Percentiles rank a stretch among this genome's conserved stretches.
Evolutionary conservation across 306 rosid genomes (phyloP).

Genomic region (Cercis canadensis): DNA sequence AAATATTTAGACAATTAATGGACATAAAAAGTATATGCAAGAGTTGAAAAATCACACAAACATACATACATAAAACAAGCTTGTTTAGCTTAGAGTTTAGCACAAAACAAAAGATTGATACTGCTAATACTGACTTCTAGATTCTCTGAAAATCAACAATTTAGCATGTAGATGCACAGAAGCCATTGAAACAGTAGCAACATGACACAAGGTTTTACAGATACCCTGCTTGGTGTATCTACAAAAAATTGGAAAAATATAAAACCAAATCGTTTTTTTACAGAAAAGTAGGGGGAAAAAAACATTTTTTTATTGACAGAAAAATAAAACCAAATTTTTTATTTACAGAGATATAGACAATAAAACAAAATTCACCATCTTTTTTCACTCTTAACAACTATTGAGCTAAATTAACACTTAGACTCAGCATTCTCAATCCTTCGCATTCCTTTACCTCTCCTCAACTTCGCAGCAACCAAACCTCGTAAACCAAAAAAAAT

Average conservation of each 20-base stretch:
- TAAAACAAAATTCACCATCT: background rate
- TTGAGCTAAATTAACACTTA: too few species aligned
- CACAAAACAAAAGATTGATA: background rate
- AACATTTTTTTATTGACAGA: too few species aligned
- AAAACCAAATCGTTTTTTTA: background rate
- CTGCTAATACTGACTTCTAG: background rate
- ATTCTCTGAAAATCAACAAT: background rate
- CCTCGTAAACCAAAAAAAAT: too few species aligned
- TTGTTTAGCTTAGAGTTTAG: background rate
- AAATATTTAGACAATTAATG: background rate
- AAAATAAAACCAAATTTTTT: background rate
- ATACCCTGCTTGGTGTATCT: background rate
- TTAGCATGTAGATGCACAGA: background rate
- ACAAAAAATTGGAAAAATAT: background rate
- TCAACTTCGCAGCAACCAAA: too few species aligned
- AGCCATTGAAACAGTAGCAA: background rate
- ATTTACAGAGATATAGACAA: background rate
- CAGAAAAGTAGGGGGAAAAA: background rate
- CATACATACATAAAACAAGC: background rate
- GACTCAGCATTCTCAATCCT: too few species aligned
- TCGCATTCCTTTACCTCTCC: too few species aligned
- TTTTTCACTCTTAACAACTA: background rate
- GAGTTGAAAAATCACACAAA: background rate
- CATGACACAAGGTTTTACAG: background rate
- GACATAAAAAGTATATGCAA: background rate